Percentiles rank a stretch among this genome's conserved stretches.
Conservation (phyloP, 2,329 filamentous ascomycete species). For the Fusarium sp. region DNA sequence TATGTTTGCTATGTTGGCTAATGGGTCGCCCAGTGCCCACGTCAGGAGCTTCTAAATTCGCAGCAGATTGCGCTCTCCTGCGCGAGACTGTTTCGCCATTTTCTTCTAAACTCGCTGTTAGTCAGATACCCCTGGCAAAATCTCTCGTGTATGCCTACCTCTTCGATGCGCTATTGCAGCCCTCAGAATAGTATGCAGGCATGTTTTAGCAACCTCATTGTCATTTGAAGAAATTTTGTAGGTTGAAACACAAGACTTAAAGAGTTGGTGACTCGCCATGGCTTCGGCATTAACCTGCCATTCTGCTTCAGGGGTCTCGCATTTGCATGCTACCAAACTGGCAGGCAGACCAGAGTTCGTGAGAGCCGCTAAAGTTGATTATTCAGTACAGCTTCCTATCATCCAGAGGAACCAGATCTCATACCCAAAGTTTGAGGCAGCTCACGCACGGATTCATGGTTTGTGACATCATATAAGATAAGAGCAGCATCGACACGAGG, state of each 20-base stretch:
- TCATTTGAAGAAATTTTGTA: constrained; percentile 79
- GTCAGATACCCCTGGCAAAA: background rate
- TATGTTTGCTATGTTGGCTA: constrained; percentile 75
- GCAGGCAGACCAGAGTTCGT: constrained; percentile 80
- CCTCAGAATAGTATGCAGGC: constrained; percentile 80
- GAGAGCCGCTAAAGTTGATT: constrained; percentile 72
- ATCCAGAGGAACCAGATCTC: constrained; percentile 8
- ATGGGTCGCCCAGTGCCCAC: constrained; percentile 64
- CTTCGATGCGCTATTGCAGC: constrained; percentile 75
- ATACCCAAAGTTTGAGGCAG: constrained; percentile 83
- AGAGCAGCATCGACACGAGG: constrained; percentile 86
- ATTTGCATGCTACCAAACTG: constrained; percentile 89
- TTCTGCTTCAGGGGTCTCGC: constrained; percentile 78
- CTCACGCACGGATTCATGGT: constrained; percentile 78
- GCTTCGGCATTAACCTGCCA: constrained; percentile 78
- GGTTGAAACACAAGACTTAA: constrained; percentile 77
- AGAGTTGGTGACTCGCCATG: constrained; percentile 72
- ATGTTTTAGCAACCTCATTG: constrained; percentile 79
- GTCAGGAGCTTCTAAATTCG: constrained; percentile 71
- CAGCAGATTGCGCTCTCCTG: constrained; percentile 71
- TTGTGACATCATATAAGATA: constrained; percentile 89
- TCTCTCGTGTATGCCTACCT: constrained; percentile 63
- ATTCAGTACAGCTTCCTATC: constrained; percentile 19
- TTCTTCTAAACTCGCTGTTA: constrained; percentile 51
- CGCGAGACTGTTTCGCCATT: constrained; percentile 61